Evolutionary conservation across 768 basidiomycete species (phyloP).

Genomic region (Boletus sensibilis): DNA sequence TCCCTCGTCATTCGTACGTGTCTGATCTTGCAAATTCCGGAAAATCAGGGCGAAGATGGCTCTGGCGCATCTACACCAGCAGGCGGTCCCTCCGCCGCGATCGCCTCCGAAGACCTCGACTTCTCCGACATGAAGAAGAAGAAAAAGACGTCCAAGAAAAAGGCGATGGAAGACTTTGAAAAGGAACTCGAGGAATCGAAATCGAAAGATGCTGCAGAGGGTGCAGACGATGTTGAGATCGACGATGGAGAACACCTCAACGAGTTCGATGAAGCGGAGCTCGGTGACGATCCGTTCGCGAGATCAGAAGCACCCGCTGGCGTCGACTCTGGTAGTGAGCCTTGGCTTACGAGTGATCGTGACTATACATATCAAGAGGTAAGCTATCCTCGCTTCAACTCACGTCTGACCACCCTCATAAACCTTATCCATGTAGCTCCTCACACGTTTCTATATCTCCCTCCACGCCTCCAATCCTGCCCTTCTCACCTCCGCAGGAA

Average conservation of each 20-base stretch:
- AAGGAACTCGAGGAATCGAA: conserved; percentile 81
- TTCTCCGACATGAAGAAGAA: conserved; percentile 98
- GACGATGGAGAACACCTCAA: conserved; percentile 65
- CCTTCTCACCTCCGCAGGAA: conserved; percentile 78
- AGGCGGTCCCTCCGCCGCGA: conserved; percentile 34
- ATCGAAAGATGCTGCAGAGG: conserved; percentile 61
- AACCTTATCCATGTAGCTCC: conserved; percentile 52
- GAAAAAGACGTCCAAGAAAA: conserved; percentile 90
- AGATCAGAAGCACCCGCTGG: conserved; percentile 52
- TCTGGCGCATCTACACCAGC: conserved; percentile 66
- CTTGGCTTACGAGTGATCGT: conserved; percentile 90
- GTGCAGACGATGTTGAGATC: conserved; percentile 52
- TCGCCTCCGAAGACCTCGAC: conserved; percentile 76
- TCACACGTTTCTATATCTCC: conserved; percentile 87
- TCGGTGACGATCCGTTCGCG: conserved; percentile 88
- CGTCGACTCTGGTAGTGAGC: conserved; percentile 74
- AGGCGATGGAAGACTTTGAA: conserved; percentile 91
- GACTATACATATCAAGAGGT: conserved; percentile 98
- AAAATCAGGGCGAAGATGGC: conserved; percentile 54
- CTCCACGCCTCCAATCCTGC: conserved; percentile 94
- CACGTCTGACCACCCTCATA: not conserved
- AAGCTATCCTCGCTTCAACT: conserved; percentile 15
- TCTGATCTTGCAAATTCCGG: conserved; percentile 1
- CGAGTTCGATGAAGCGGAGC: conserved; percentile 75
- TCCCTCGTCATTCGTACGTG: not conserved